phyloP scores from a whole-genome alignment of 1,284 basidiomycete species.

The Cutaneotrichosporon sp. region DNA sequence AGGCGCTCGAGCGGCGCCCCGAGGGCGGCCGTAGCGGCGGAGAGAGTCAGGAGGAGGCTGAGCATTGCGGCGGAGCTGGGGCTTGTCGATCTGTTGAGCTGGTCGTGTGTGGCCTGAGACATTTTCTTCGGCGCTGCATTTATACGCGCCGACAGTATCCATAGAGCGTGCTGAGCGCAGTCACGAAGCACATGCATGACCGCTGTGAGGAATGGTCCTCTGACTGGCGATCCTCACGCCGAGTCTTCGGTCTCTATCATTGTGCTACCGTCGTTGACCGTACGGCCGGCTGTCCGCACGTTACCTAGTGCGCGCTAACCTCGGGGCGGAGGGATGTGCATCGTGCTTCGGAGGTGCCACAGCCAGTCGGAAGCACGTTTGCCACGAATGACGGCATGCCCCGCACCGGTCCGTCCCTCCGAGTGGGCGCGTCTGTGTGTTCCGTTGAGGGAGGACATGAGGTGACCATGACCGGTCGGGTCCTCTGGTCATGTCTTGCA shows the following conservation, averaged over 20 bases:
- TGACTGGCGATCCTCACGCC: too few species aligned
- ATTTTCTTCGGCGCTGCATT: neutral
- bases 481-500: neutral
- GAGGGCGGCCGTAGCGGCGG: slow-evolving; percentile 18
- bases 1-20: slow-evolving; percentile 26
- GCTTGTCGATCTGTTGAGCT: slow-evolving; percentile 3
- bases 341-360: too few species aligned
- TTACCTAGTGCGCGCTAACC: too few species aligned
- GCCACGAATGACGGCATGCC: neutral
- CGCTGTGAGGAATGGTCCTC: too few species aligned
- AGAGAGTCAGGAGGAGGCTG: slow-evolving; percentile 23
- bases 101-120: neutral
- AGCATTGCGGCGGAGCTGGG: slow-evolving; percentile 20
- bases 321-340: too few species aligned
- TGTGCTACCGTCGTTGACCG: neutral
- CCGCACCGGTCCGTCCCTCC: too few species aligned
- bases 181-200: too few species aligned
- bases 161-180: too few species aligned
- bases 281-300: neutral
- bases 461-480: neutral
- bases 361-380: too few species aligned
- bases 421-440: too few species aligned
- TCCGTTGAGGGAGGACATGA: neutral
- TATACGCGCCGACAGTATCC: neutral
- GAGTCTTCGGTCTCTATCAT: neutral